These are phyloP conservation scores for Phytophthora cactorum DNA, from an alignment of 352 stramenopile species.

Conservation along the genomic window DNA sequence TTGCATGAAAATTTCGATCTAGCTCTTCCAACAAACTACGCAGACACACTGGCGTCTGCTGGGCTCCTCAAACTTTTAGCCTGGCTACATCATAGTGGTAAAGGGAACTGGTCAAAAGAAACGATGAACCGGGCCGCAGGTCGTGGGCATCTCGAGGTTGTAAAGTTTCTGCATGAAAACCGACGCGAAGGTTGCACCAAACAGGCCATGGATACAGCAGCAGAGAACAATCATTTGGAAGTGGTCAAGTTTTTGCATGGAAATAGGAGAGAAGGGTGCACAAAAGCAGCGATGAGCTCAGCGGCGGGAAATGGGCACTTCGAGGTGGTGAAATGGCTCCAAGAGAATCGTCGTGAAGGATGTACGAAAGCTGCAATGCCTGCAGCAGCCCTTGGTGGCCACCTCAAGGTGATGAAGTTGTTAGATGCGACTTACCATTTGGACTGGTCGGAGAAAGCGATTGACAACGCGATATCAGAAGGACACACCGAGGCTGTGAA, in stretches of 20 bases:
- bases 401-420: slow-evolving; percentile 27
- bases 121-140: slow-evolving; percentile 20
- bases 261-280: slow-evolving; percentile 7
- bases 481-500: slow-evolving; percentile 23
- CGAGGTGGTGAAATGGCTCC: slow-evolving; percentile 18
- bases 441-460: slow-evolving; percentile 19
- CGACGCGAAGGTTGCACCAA: slow-evolving; percentile 11
- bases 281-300: slow-evolving; percentile 9
- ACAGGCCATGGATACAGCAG: slow-evolving; percentile 10
- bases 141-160: slow-evolving; percentile 17
- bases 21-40: neutral
- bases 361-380: slow-evolving; percentile 8
- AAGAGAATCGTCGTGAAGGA: neutral
- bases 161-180: slow-evolving; percentile 23
- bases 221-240: slow-evolving; percentile 4
- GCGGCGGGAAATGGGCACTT: slow-evolving; percentile 7
- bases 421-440: slow-evolving; percentile 23
- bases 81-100: slow-evolving; percentile 23
- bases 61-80: slow-evolving; percentile 15
- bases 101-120: slow-evolving; percentile 13
- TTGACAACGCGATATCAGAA: slow-evolving; percentile 15
- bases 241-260: slow-evolving; percentile 11
- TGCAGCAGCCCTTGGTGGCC: slow-evolving; percentile 3
- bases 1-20: slow-evolving; percentile 9
- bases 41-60: neutral